Conservation (phyloP, 768 basidiomycete species). For the Cyclocybe aegerita region DNA sequence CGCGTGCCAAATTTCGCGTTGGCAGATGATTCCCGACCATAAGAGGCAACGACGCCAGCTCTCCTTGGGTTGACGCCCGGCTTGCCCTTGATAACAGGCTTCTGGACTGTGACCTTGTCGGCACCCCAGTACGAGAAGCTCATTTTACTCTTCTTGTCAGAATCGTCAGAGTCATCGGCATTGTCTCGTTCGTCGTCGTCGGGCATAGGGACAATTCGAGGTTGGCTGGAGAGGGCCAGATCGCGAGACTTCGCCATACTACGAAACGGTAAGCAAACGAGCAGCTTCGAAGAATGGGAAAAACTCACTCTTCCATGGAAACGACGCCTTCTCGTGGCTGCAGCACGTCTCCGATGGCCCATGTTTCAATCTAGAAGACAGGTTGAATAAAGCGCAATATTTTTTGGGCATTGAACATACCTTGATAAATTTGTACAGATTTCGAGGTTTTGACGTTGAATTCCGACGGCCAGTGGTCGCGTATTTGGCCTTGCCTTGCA, state of each 20-base stretch:
- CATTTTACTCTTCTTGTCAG: constrained; percentile 90
- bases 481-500: constrained; percentile 82
- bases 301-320: constrained; percentile 85
- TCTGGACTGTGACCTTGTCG: constrained; percentile 86
- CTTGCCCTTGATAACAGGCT: constrained; percentile 60
- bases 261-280: constrained; percentile 11
- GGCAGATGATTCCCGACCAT: constrained; percentile 79
- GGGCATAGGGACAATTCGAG: constrained; percentile 67
- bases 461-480: constrained; percentile 77
- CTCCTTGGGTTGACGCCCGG: constrained; percentile 38
- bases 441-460: constrained; percentile 79
- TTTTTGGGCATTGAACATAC: constrained; percentile 34
- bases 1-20: constrained; percentile 93
- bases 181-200: constrained; percentile 61
- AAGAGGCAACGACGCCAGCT: constrained; percentile 50
- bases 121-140: constrained; percentile 94
- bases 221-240: constrained; percentile 56
- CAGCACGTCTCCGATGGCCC: constrained; percentile 77
- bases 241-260: constrained; percentile 74
- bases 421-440: constrained; percentile 92
- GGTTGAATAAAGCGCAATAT: neutral
- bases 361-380: constrained; percentile 71
- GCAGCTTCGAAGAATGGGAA: neutral
- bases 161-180: constrained; percentile 73
- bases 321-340: constrained; percentile 81